Base-by-base conservation (phyloP, 2,329 filamentous ascomycete genomes). In the Clarireedia hainanense region DNA sequence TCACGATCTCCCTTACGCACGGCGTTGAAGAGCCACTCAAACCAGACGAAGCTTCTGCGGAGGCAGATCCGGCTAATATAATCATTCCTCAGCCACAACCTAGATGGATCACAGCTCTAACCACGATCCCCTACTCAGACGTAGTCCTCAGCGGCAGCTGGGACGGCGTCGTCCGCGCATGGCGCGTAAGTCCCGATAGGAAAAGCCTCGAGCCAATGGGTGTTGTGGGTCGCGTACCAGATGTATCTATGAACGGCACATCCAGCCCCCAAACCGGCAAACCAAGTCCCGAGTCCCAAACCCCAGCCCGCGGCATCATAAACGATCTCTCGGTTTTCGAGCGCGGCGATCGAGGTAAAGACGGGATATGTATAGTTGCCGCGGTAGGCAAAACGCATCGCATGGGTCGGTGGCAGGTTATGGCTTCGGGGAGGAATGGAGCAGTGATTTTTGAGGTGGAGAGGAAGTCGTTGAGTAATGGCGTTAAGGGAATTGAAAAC, bases 291-390 rank as follows among this genome's bases (percentile, higher is more conserved):
- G 47, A 42, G 24, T 55, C 47, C 4, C 52, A 45, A 45, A 15
- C 36, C 17, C 37, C 47, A 6, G 55, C 65, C 6, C 63, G 80
- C 64, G 94, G 94, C 43, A 78, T 97, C 6, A 78, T 99, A 63
- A 99, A 97, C 68, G 91, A 89, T 63, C 85, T 99, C 57, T 83
- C 88, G 1, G 80, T 96, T 14, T 91, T 94, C 64, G 94, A 97
- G 70, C 80, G 89, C 17, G 90, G 91, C 3, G 86, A 90, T 17
- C 77, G 85, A 58, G 88, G 86, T 34, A 83, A 81, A 63, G 81
- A 88, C 55, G 91, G 91, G 0, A 72, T 96, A 2, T 92, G 89
- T 64, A 80, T 97, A 27, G 85, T 95, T 12, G 89, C 85, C n/a
- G 94, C 86, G 15, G 80, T 95, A 1, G 91, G 89, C 37, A 92